Percentiles rank a stretch among this genome's conserved stretches.
Evolutionary conservation across 257 asterid species (phyloP).

Genomic region (Eustoma russellianum): DNA sequence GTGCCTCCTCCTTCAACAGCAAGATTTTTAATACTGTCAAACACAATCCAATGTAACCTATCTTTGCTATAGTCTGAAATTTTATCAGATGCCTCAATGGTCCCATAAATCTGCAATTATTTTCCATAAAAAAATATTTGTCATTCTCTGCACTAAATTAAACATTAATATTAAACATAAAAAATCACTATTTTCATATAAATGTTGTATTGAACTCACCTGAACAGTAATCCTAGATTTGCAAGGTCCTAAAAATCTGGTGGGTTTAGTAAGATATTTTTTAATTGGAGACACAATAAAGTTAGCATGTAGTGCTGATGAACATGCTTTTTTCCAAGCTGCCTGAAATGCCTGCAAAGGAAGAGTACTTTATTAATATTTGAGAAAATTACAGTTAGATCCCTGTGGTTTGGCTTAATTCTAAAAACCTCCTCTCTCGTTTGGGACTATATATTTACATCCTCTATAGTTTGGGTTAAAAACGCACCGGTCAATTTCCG

Average conservation of each 20-base stretch:
- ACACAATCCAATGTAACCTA: constrained; percentile 48
- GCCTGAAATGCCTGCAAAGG: constrained; percentile 23
- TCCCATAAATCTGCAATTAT: constrained; percentile 45
- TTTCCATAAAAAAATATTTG: not conserved
- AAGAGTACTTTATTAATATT: not conserved
- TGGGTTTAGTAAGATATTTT: constrained; percentile 26
- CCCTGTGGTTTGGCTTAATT: no score
- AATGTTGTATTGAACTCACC: constrained; percentile 9
- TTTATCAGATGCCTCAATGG: constrained; percentile 37
- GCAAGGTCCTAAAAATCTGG: constrained; percentile 32
- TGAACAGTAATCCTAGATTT: constrained; percentile 21
- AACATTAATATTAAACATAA: no score
- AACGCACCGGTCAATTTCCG: no score
- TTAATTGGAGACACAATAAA: constrained; percentile 15
- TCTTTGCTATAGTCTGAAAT: constrained; percentile 39
- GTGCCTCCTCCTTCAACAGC: constrained; percentile 67
- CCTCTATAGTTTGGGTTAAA: no score
- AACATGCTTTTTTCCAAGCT: constrained; percentile 35
- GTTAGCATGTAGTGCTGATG: constrained; percentile 14
- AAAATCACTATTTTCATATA: no score
- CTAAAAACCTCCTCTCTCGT: no score
- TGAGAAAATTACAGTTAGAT: no score
- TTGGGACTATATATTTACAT: no score
- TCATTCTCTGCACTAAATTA: not conserved
- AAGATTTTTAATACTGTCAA: constrained; percentile 36